Evolutionary conservation across 1,139 yeast species (phyloP), one percentile per base, ranked within the genome.

Genomic region (Suzukiozyma palmioleophila): DNA sequence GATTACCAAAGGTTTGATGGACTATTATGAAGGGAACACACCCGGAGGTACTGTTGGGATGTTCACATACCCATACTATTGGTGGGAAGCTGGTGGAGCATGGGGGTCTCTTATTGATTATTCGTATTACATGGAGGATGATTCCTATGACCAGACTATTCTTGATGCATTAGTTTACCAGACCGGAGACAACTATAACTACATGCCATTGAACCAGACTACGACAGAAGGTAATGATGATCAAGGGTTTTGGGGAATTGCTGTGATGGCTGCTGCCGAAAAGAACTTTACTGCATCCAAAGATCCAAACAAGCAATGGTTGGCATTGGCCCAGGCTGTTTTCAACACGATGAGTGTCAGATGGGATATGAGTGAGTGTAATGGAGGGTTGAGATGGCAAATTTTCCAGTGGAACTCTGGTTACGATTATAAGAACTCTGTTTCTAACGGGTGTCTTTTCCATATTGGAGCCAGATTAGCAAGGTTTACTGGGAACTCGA

Each of bases 61-160:
- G 83, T 87, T 88, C 58, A 65, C 72, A 13, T 57, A 69, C 46
- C 95, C 95, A 2, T 85, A 84, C 65, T 86, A 84, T 68, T 88
- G 96, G 96, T 88, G 96, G 95, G 86, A 84, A 64, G 92, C 94
- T 33, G 96, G 95, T 47, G 95, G 88, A 43, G 88, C 86, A 1
- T 82, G 87, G 79, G 92, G 90, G 10, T 75, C 87, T 9, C 54
- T 87, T 63, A 64, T 87, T 39, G 90, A 84, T 56, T 83, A 80
- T 55, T 69, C 81, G 52, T 75, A 66, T 49, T 75, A 75, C 55
- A 80, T 88, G 58, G 65, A 75, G 26, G 81, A 86, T 59, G 73
- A 73, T 51, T 75, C 87, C 1, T 82, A 69, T 52, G 77, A 72
- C 43, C 67, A 69, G 4, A 49, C 75, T 22, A 71, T 84, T 46